Conservation (phyloP, 78 protist genomes). For the Dictyostelium firmibasis region DNA sequence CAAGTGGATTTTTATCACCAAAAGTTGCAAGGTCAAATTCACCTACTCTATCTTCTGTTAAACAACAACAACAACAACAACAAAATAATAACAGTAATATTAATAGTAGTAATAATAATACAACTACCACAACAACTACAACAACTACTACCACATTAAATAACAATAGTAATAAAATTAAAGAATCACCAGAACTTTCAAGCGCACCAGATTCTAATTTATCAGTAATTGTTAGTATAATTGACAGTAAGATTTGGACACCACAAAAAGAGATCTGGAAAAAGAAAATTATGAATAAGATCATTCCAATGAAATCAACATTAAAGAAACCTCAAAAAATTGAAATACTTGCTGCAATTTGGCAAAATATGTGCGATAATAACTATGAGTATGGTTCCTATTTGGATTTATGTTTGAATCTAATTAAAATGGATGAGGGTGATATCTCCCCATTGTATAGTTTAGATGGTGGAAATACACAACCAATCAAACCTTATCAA, state of each 20-base stretch:
- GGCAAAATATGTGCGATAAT: slow-evolving; percentile 80
- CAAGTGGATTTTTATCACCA: slow-evolving; percentile 51
- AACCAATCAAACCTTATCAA: not conserved
- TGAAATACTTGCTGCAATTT: slow-evolving; percentile 67
- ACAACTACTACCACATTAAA: not conserved
- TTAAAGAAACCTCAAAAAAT: slow-evolving; percentile 55
- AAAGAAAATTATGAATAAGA: slow-evolving; percentile 51
- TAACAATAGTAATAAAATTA: not conserved
- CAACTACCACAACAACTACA: slow-evolving; percentile 3
- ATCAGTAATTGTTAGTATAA: slow-evolving; percentile 33
- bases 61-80: not conserved
- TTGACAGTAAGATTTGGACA: slow-evolving; percentile 51
- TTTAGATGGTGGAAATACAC: not conserved
- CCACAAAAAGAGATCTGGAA: slow-evolving; percentile 50
- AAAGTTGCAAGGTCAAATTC: slow-evolving; percentile 14
- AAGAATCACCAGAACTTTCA: slow-evolving; percentile 37
- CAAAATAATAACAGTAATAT: not conserved
- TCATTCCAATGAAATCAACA: slow-evolving; percentile 11
- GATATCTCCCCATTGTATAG: not conserved
- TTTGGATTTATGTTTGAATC: slow-evolving; percentile 29
- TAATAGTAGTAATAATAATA: not conserved
- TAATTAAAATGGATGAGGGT: slow-evolving; percentile 61
- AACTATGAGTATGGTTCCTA: slow-evolving; percentile 41
- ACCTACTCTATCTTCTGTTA: not conserved
- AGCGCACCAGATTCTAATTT: slow-evolving; percentile 32